Base-by-base conservation (phyloP, 352 stramenopile genomes). In the Phytophthora quininea region DNA sequence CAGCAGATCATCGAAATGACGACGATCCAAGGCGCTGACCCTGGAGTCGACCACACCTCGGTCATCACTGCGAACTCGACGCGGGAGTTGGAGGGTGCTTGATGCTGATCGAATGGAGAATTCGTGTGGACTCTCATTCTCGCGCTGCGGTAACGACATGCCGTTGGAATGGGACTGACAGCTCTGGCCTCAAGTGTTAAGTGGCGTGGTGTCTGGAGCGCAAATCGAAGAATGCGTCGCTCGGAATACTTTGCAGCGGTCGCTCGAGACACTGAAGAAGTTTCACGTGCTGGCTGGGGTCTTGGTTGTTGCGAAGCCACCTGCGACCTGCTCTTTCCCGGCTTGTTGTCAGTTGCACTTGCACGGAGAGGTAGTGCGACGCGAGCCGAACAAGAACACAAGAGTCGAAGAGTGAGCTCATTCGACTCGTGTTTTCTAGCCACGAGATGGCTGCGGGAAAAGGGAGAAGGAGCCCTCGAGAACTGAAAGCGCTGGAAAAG, bases 1-100 rank as follows among this genome's bases (percentile, higher is more conserved):
- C 1, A 74, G 38, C 14, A 67, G 31, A 1, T 58, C 60, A 15
- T 71, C 62, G 19, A 58, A 19, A 11, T 72, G 53, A 0, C 37
- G 29, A 29, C 56, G 50, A 19, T 5, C 19, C 12, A 12, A 30
- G 40, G 11, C 58, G 58, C 35, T 40, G 35, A 11, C 10, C 35
- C 35, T 6, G 35, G 35, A 11, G 35, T 40, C 10, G 35, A 11
- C 35, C 10, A 6, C 35, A 11, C 35, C 35, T 24, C 19, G 19
- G 19, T 24, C 19, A 24, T 24, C 19, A 24, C 19, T 24, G 19
- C 19, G 19, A 24, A 24, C 19, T 24, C 19, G 19, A 24, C 19
- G 19, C 19, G 19, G 19, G 19, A 24, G 19, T 24, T 24, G 19
- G 19, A 24, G 0, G 19, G 19, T 24, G 19, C 19, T 24, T 24